A percentile compares a stretch with the other conserved stretches of the same genome.
Evolutionary conservation across 2,329 filamentous ascomycete genomes (phyloP).

Genomic region (Bipolaris gigantea): DNA sequence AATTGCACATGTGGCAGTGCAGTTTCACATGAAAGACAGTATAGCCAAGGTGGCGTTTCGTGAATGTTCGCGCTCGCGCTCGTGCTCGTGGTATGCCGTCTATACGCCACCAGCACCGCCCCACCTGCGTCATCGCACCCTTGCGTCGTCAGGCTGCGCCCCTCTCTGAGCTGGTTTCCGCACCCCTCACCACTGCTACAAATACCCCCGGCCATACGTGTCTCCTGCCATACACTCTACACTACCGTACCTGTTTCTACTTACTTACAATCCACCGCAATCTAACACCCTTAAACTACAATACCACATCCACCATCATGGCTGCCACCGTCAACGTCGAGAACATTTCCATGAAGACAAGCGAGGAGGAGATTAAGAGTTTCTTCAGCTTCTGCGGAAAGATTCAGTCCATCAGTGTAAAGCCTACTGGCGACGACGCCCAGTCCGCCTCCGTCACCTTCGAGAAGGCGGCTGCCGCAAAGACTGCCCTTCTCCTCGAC

Average conservation of each 20-base stretch:
- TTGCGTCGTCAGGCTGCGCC: constrained; percentile 15
- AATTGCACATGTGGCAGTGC: not conserved
- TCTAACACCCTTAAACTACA: not conserved
- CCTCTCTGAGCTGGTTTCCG: constrained; percentile 19
- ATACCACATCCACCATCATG: constrained; percentile 43
- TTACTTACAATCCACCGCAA: not conserved
- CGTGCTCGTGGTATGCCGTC: constrained; percentile 11
- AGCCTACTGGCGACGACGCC: constrained; percentile 61
- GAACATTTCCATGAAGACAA: constrained; percentile 80
- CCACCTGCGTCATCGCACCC: constrained; percentile 24
- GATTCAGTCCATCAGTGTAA: constrained; percentile 81
- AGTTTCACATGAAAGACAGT: constrained; percentile 12
- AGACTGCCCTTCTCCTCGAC: constrained; percentile 94
- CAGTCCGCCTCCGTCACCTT: constrained; percentile 93
- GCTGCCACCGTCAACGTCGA: constrained; percentile 78
- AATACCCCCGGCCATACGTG: constrained; percentile 12
- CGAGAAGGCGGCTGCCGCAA: constrained; percentile 94
- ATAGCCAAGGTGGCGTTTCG: constrained; percentile 11
- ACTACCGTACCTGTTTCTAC: not conserved
- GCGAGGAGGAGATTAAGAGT: constrained; percentile 87
- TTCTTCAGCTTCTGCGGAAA: constrained; percentile 99
- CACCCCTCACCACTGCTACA: constrained; percentile 17
- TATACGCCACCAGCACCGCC: constrained; percentile 21
- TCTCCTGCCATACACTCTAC: not conserved
- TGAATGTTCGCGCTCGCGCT: constrained; percentile 22